Conservation (phyloP, 805 yeast genomes). For the Metschnikowia baotianmanensis region DNA sequence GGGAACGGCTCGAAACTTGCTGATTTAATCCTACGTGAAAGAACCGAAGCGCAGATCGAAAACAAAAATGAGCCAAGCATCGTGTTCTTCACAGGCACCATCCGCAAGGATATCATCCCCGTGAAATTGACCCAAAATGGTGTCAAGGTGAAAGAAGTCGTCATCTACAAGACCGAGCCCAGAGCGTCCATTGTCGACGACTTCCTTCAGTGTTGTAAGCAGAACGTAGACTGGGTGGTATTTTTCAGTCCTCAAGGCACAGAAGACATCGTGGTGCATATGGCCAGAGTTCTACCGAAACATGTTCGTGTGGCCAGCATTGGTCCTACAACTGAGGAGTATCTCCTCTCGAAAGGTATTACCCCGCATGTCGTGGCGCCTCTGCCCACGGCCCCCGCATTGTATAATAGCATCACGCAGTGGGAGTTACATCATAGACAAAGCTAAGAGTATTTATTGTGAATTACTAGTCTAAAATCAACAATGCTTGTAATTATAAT, state of each 20-base stretch:
- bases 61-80: conserved; percentile 27
- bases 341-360: conserved; percentile 50
- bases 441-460: neutral
- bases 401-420: conserved; percentile 40
- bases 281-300: conserved; percentile 14
- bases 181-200: conserved; percentile 45
- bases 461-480: neutral
- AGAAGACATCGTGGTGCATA: conserved; percentile 50
- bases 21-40: conserved; percentile 49
- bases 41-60: conserved; percentile 21
- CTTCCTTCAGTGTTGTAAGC: conserved; percentile 22
- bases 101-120: conserved; percentile 80
- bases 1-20: conserved; percentile 80
- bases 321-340: conserved; percentile 87
- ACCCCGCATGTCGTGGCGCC: conserved; percentile 61
- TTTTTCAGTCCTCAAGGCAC: conserved; percentile 94
- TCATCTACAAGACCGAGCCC: conserved; percentile 67
- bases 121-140: conserved; percentile 45
- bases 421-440: conserved; percentile 8
- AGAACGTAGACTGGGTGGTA: conserved; percentile 57
- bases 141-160: conserved; percentile 51
- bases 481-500: neutral
- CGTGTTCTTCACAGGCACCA: conserved; percentile 82
- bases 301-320: conserved; percentile 66
- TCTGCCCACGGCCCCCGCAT: conserved; percentile 67